Evolutionary conservation across 2,329 filamentous ascomycete species (phyloP), one percentile per base, ranked within the genome.

Genomic region (Colletotrichum musicola): DNA sequence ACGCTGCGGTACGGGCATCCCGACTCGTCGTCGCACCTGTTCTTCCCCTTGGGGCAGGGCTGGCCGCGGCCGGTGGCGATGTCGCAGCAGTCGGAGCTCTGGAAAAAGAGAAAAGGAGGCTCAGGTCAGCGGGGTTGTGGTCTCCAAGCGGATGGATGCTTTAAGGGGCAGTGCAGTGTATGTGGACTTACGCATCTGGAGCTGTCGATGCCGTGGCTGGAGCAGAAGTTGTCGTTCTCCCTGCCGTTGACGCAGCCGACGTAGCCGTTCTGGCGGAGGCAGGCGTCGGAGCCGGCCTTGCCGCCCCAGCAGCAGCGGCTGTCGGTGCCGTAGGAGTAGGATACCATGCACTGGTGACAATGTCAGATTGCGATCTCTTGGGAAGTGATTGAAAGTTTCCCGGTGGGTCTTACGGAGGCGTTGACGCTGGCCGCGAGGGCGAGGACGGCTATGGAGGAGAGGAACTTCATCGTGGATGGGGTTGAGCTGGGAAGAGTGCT

Each of bases 251-350:
- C 42, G 20, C 46, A 60, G n/a, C 57, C 57, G n/a, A 42, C 49
- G 47, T 60, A 60, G 6, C 46, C 57, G 27, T 51, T 60, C 30
- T 60, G 46, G 46, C 57, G 57, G 13, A 20, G n/a, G 30, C 57
- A 51, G 47, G 57, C 46, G 38, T 60, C 46, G 13, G 27, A 42
- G 30, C 57, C 46, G 3, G 50, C 4, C 10, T 50, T 25, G 5
- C 57, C 44, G 49, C 56, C 57, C 57, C 57, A 60, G 46, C 57
- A 60, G 46, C 57, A 60, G 46, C 49, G 38, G 30, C 46, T 9
- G 46, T 60, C 57, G 14, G 46, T 60, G 4, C 56, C 56, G n/a
- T 59, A 42, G n/a, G 22, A 22, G 1, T 1, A n/a, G 6, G 40
- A 42, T 6, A 42, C 40, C 40, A 42, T 42, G 44, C 56, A 59